These are phyloP conservation scores for Trichosanthes cucumerina DNA, from an alignment of 306 rosid species.

Conservation along the genomic window DNA sequence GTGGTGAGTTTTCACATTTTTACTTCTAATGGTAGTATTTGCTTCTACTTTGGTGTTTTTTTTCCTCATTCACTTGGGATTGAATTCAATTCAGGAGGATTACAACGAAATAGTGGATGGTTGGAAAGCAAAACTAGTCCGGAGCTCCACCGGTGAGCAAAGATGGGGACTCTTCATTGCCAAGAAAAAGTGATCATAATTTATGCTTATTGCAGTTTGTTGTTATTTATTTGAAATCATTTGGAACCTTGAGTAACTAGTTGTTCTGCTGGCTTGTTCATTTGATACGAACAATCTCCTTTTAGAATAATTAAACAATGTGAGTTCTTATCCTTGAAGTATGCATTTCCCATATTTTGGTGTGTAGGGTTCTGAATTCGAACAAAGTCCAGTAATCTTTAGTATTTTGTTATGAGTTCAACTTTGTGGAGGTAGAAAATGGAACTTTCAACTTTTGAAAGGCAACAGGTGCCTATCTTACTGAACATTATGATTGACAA, in stretches of 20 bases:
- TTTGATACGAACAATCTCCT: background rate
- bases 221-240: background rate
- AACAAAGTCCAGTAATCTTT: no score
- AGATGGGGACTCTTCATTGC: conserved; percentile 59
- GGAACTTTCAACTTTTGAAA: no score
- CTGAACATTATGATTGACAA: no score
- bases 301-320: background rate
- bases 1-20: conserved; percentile 26
- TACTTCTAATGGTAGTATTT: background rate
- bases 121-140: conserved; percentile 38
- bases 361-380: no score
- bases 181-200: conserved; percentile 36
- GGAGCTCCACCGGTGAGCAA: conserved; percentile 34
- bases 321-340: background rate
- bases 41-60: background rate
- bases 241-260: background rate
- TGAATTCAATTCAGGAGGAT: conserved; percentile 21
- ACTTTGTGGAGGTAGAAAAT: no score
- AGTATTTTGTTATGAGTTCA: no score
- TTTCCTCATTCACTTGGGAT: background rate
- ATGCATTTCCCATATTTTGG: background rate
- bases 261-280: background rate
- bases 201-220: background rate
- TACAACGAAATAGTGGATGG: conserved; percentile 37
- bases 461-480: no score